Percentiles rank a stretch among this genome's conserved stretches.
phyloP scores from a whole-genome alignment of 805 yeast genomes.

The Candida oleophila region DNA sequence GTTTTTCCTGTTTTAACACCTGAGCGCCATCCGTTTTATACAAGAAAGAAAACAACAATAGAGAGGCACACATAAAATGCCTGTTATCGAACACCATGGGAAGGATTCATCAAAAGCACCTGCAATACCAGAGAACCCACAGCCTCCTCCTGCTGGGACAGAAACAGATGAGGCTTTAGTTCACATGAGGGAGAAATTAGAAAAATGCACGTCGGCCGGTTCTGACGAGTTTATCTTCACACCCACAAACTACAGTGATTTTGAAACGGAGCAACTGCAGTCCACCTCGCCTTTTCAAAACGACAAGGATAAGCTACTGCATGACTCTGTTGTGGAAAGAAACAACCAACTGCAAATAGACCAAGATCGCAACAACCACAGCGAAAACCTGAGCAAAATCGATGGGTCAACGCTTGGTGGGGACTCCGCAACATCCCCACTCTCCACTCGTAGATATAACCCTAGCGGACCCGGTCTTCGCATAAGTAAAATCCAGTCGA shows the following conservation, averaged over 20 bases:
- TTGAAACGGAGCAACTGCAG: neutral
- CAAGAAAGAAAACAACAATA: neutral
- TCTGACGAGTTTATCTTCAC: constrained; percentile 1
- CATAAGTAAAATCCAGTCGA: neutral
- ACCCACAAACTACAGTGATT: neutral
- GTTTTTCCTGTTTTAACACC: too few species aligned
- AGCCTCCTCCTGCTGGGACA: neutral
- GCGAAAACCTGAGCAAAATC: too few species aligned
- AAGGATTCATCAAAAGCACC: neutral
- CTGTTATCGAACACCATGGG: neutral
- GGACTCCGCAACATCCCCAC: too few species aligned
- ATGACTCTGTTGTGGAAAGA: neutral
- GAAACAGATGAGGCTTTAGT: neutral
- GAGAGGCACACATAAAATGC: neutral
- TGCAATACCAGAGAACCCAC: neutral
- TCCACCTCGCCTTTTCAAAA: neutral
- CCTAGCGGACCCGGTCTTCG: neutral
- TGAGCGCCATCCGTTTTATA: too few species aligned
- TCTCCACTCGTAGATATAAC: neutral
- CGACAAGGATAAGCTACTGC: neutral
- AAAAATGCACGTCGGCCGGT: neutral
- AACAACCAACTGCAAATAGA: neutral
- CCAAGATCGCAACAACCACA: neutral
- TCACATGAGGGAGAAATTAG: neutral
- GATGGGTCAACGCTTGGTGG: too few species aligned